Evolutionary conservation across 2,329 filamentous ascomycete genomes (phyloP).

Genomic region (Ophiostoma sp.): DNA sequence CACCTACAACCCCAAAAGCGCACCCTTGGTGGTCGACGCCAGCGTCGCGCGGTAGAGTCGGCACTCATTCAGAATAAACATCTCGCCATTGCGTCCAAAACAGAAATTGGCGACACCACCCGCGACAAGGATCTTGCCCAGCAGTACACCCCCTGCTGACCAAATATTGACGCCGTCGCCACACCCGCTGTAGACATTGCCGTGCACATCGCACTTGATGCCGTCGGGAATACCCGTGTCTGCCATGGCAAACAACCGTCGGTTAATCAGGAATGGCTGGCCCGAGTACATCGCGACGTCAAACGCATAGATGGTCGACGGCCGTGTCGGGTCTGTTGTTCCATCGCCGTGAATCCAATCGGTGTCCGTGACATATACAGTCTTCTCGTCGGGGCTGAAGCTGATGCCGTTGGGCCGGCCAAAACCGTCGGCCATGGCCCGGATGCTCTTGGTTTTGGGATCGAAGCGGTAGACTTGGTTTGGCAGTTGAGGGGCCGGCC

Average conservation of each 20-base stretch:
- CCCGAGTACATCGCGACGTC: conserved; percentile 39
- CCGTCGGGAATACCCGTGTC: conserved; percentile 42
- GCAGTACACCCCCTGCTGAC: conserved; percentile 40
- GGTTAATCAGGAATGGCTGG: conserved; percentile 43
- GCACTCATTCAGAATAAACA: conserved; percentile 46
- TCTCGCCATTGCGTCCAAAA: conserved; percentile 39
- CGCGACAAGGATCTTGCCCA: conserved; percentile 40
- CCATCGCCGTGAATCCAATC: conserved; percentile 33
- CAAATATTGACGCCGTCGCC: conserved; percentile 47
- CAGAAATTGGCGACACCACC: conserved; percentile 44
- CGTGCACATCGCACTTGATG: conserved; percentile 40
- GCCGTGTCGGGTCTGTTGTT: conserved; percentile 31
- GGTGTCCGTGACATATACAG: conserved; percentile 42
- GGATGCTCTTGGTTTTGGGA: conserved; percentile 37
- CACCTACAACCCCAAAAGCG: conserved; percentile 20
- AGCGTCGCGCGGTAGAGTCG: conserved; percentile 37
- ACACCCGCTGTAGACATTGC: conserved; percentile 46
- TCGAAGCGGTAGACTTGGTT: conserved; percentile 46
- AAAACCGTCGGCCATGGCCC: conserved; percentile 46
- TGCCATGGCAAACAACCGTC: conserved; percentile 48
- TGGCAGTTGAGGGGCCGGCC: conserved; percentile 41
- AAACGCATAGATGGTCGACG: conserved; percentile 38
- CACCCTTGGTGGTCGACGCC: conserved; percentile 17
- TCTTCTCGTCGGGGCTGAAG: conserved; percentile 37
- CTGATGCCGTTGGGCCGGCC: conserved; percentile 41